A percentile compares a stretch with the other conserved stretches of the same genome.
Evolutionary conservation across 768 basidiomycete genomes (phyloP).

Genomic region (Clathrus columnatus): DNA sequence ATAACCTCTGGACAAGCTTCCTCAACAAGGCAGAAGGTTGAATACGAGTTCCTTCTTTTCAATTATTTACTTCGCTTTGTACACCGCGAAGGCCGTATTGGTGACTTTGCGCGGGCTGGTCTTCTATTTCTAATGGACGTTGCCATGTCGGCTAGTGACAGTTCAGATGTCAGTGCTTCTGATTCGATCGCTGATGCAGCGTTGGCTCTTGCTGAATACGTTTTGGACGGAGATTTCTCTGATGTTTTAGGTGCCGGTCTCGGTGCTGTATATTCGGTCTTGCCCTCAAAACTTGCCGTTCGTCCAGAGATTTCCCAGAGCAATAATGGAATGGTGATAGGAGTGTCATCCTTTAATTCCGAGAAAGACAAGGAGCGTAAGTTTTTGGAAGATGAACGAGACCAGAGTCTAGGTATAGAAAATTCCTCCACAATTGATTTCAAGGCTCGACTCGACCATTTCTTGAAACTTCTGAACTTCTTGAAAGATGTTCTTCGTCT

Average conservation of each 20-base stretch:
- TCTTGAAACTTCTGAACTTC: slow-evolving; percentile 86
- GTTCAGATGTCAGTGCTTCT: slow-evolving; percentile 12
- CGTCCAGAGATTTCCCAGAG: slow-evolving; percentile 32
- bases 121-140: slow-evolving; percentile 93
- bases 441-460: slow-evolving; percentile 72
- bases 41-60: slow-evolving; percentile 94
- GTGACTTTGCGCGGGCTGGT: slow-evolving; percentile 88
- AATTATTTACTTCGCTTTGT: slow-evolving; percentile 93
- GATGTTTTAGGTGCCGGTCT: slow-evolving; percentile 91
- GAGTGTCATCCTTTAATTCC: slow-evolving; percentile 45
- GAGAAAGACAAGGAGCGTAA: slow-evolving; percentile 47
- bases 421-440: slow-evolving; percentile 70
- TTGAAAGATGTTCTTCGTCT: slow-evolving; percentile 79
- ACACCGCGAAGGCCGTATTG: slow-evolving; percentile 88
- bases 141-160: slow-evolving; percentile 75
- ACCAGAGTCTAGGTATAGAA: slow-evolving; percentile 60
- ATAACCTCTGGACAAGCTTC: slow-evolving; percentile 40
- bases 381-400: slow-evolving; percentile 41
- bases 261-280: slow-evolving; percentile 84
- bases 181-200: slow-evolving; percentile 83
- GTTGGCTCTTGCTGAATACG: slow-evolving; percentile 83
- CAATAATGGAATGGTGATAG: slow-evolving; percentile 62
- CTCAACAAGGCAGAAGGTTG: slow-evolving; percentile 51
- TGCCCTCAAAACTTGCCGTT: slow-evolving; percentile 82
- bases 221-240: slow-evolving; percentile 96